A percentile compares a stretch with the other conserved stretches of the same genome.
These are phyloP conservation scores for Trifolium repens DNA, from an alignment of 306 rosid species.

Conservation along the genomic window DNA sequence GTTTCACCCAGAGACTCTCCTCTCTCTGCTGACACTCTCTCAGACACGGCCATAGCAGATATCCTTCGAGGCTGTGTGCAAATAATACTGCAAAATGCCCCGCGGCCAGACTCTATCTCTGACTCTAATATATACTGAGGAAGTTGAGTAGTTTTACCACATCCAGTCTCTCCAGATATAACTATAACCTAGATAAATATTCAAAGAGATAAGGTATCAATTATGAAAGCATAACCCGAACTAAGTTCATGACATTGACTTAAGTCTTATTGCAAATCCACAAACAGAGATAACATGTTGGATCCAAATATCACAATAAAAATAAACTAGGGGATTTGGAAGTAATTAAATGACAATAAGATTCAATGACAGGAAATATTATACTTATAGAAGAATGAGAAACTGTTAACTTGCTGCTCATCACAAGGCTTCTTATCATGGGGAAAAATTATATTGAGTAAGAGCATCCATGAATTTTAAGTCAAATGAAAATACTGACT, in stretches of 20 bases:
- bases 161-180: slow-evolving; percentile 97
- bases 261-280: slow-evolving; percentile 33
- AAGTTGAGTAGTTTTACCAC: slow-evolving; percentile 99
- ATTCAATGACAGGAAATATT: slow-evolving; percentile 32
- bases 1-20: slow-evolving; percentile 97
- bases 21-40: slow-evolving; percentile 93
- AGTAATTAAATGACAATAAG: slow-evolving; percentile 27
- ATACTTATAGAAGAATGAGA: slow-evolving; percentile 3
- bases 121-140: slow-evolving; percentile 96
- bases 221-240: slow-evolving; percentile 25
- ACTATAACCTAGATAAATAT: slow-evolving; percentile 63
- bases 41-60: slow-evolving; percentile 97
- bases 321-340: slow-evolving; percentile 16
- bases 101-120: slow-evolving; percentile 80
- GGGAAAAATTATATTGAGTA: slow-evolving; percentile 12
- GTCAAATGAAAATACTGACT: slow-evolving; percentile 26
- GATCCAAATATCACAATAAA: slow-evolving; percentile 25
- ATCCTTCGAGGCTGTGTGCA: slow-evolving; percentile 98
- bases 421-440: slow-evolving; percentile 20
- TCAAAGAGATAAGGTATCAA: slow-evolving; percentile 36
- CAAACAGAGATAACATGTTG: slow-evolving; percentile 6
- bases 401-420: slow-evolving; percentile 26
- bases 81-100: slow-evolving; percentile 84
- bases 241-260: slow-evolving; percentile 14
- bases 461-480: slow-evolving; percentile 24